Conservation (phyloP, 331 rosid genomes). For the Erythrophleum ivorense region DNA sequence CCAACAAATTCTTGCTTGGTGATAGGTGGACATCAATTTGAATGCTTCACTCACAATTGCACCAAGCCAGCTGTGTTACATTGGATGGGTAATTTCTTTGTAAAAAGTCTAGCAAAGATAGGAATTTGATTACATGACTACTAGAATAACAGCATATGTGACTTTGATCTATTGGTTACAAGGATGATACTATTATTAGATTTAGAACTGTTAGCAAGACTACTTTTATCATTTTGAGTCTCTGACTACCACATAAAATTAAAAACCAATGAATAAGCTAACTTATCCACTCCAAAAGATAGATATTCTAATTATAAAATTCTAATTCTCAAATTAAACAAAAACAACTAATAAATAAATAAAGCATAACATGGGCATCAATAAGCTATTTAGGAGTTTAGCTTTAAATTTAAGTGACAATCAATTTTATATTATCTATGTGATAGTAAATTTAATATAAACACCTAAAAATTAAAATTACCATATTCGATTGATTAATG, state of each 20-base stretch:
- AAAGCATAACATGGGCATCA: neutral
- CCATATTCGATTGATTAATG: neutral
- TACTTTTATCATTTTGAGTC: constrained; percentile 3
- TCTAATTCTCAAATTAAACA: neutral
- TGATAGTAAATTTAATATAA: neutral
- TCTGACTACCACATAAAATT: neutral
- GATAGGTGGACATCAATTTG: neutral
- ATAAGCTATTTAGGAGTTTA: neutral
- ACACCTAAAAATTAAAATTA: neutral
- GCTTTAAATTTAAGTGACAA: neutral
- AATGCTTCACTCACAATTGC: constrained; percentile 28
- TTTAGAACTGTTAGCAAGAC: neutral
- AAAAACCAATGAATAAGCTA: neutral
- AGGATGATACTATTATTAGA: neutral
- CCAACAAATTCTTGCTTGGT: neutral
- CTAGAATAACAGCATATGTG: neutral
- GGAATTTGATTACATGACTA: neutral
- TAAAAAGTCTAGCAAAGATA: neutral
- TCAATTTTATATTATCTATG: neutral
- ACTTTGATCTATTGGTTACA: neutral
- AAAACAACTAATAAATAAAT: neutral
- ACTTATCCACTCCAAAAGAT: neutral
- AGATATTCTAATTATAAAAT: neutral
- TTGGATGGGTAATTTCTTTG: constrained; percentile 4
- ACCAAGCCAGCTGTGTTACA: constrained; percentile 14